Evolutionary conservation across 139 green algal genomes (phyloP), one percentile per base, ranked within the genome.

Genomic region (Zygnema cylindricum): DNA sequence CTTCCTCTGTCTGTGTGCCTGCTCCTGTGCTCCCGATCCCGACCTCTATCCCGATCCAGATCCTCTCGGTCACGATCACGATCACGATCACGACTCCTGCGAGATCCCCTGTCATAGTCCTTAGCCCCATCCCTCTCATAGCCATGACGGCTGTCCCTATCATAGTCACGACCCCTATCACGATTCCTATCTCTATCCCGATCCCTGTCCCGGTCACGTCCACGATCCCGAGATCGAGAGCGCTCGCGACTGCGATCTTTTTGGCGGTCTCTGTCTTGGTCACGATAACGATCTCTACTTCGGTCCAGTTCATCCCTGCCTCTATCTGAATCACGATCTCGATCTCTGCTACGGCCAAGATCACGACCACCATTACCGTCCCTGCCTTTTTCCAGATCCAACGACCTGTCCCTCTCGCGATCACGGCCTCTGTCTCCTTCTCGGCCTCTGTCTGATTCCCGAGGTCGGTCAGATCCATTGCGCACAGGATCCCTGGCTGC

Each of bases 381-480:
- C 2, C 79, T 2, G 7, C 89, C 85, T 22, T 33, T 3, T 11
- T 76, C 30, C 36, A 41, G 2, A 32, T 86, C 85, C 11, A 54
- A 30, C 0, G 39, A 35, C 21, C 69, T 89, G 40, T 90, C 77
- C 16, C 81, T 77, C 1, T 91, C 86, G 1, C 81, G 35, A 32
- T 89, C 86, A 23, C 86, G 49, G 30, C 43, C 69, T 75, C 77
- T 85, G 36, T 76, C 42, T 75, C 54, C 82, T 41, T 35, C 32
- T 43, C 82, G 22, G 30, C 40, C 87, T 42, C 22, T 88, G 0
- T 90, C 87, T 22, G 69, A 54, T 16, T 91, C 87, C 1, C 87
- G 75, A 23, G 41, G 33, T 32, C 85, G 88, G 35, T 87, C 87
- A 22, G 40, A 41, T 25, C 84, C 85, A 0, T 36, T 23, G 30